Evolutionary conservation across 2,329 filamentous ascomycete species (phyloP), one percentile per base, ranked within the genome.

Genomic region (Alternaria longipes): DNA sequence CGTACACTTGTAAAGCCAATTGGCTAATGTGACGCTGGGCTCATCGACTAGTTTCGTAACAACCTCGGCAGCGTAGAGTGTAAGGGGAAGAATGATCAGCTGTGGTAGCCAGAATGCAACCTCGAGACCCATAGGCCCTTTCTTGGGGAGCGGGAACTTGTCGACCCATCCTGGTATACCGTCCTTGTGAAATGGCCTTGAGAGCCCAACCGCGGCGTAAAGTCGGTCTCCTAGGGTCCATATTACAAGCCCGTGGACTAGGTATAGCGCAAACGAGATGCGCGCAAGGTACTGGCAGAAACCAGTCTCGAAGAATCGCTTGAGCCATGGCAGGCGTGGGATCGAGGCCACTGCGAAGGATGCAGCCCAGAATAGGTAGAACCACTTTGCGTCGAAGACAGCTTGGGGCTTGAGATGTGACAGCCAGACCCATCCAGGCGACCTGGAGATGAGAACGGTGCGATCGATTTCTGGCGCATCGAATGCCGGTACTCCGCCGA

Each of bases 381-480:
- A 90, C 87, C 87, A 90, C 74, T 90, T 90, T 71, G 83, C 84
- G 71, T 90, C 87, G 66, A 83, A 89, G 11, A 89, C 85, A 1
- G 88, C 88, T 70, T 90, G 87, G 0, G 89, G 87, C 61, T 89
- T 90, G 58, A 91, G 79, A 60, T 82, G 83, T 0, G 87, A 87
- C 14, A 89, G 76, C 64, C 82, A 87, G 63, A 84, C 83, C 87
- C 88, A 90, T 3, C 89, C 88, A 0, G 86, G 84, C 16, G 84
- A 87, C 24, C 81, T 80, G 24, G 81, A 77, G 2, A 91, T 76
- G 7, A 84, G 74, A 12, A 42, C 44, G 6, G 28, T 30, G 5
- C 82, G 71, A 3, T 87, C 65, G n/a, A 86, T 80, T 3, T 71
- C 68, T 3, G 59, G 40, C 6, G 59, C 34, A 52, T 81, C 83